Conservation (phyloP, 495 filamentous ascomycete species). For the Astrothelium macrocarpum region DNA sequence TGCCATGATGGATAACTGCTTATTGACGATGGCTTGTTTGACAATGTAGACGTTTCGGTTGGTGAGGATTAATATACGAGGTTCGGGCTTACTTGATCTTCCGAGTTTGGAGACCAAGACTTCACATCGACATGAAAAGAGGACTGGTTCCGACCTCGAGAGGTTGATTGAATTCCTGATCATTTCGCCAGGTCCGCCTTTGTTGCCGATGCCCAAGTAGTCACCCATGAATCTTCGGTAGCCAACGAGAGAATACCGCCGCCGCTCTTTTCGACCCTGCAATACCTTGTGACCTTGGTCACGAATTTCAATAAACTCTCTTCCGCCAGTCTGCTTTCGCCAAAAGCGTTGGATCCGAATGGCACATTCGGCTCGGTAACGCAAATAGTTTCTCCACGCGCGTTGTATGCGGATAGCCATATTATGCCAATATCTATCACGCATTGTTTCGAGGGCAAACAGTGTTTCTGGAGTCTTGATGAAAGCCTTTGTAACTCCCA, state of each 20-base stretch:
- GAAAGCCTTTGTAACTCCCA: slow-evolving; percentile 95
- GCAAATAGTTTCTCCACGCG: slow-evolving; percentile 91
- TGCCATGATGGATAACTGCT: slow-evolving; percentile 65
- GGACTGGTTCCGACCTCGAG: slow-evolving; percentile 53
- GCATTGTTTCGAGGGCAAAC: slow-evolving; percentile 95
- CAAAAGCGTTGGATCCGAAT: slow-evolving; percentile 92
- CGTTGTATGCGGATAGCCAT: slow-evolving; percentile 98
- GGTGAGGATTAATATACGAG: slow-evolving; percentile 78
- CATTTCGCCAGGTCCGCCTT: slow-evolving; percentile 69
- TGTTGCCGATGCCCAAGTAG: slow-evolving; percentile 79
- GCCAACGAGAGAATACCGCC: slow-evolving; percentile 81
- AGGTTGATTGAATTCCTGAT: slow-evolving; percentile 63
- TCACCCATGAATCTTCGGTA: slow-evolving; percentile 90
- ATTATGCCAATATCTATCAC: slow-evolving; percentile 97
- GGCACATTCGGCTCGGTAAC: slow-evolving; percentile 85
- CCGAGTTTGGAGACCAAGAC: slow-evolving; percentile 87
- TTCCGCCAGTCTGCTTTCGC: slow-evolving; percentile 79
- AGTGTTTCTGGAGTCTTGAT: slow-evolving; percentile 98
- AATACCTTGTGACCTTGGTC: slow-evolving; percentile 85
- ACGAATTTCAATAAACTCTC: slow-evolving; percentile 76
- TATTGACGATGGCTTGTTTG: slow-evolving; percentile 70
- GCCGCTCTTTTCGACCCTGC: slow-evolving; percentile 75
- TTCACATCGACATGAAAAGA: slow-evolving; percentile 89
- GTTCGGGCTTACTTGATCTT: slow-evolving; percentile 83
- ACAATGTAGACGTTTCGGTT: slow-evolving; percentile 79